Base-by-base conservation (phyloP, 2,329 filamentous ascomycete genomes). In the Rhinocladiella similis region DNA sequence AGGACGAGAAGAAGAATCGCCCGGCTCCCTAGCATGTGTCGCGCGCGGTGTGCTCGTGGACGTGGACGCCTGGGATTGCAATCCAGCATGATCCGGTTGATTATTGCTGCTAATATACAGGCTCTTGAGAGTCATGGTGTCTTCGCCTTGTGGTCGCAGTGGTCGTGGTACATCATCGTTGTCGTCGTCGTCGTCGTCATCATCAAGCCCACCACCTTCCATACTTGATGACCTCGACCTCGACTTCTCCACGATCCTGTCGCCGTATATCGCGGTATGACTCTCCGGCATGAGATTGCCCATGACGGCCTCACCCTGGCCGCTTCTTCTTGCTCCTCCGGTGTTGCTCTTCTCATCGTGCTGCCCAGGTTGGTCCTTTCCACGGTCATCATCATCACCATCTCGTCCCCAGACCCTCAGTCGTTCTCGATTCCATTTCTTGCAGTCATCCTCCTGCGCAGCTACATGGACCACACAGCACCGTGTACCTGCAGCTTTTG, bases 401-500 rank as follows among this genome's bases (percentile, higher is more conserved):
- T 49, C 18, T 14, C 56, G 20, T 9, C 53, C 60, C 56, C 60
- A 61, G 1, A 55, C 63, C 19, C 50, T 50, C 45, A 62, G 18
- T n/a, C 63, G 47, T 46, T 61, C 59, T 16, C 54, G 33, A 42
- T 67, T 67, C 65, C 65, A 67, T 12, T 49, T 47, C 42, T 57
- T 54, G 43, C 60, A 64, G 41, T 67, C 59, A 49, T 67, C 59
- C 51, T 67, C 65, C 27, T 55, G 49, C 18, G 64, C 61, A 13
- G 65, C 65, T 7, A 62, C 59, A 33, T 67, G 70, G 69, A 87
- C 81, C 62, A 86, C 83, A 65, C 84, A 86, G 67, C 77, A 84
- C 2, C 82, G 79, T 5, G 83, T 86, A 54, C 80, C 79, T 13
- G 82, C 72, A 3, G 83, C 83, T 69, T 87, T 87, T 25, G 83